Evolutionary conservation across 1,284 basidiomycete species (phyloP).

Genomic region (Cryptococcus sp.): DNA sequence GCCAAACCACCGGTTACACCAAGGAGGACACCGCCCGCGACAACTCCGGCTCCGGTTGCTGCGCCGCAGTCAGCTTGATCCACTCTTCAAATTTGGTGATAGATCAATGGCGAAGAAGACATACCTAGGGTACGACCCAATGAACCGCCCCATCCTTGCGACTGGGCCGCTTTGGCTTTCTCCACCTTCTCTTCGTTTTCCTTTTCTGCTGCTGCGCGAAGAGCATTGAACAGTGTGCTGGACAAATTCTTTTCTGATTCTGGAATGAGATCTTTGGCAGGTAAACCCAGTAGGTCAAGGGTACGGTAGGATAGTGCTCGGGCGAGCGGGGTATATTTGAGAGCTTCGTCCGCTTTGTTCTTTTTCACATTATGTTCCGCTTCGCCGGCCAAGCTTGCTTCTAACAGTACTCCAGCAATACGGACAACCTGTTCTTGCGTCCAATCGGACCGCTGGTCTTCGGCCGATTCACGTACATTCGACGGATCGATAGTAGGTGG

Average conservation of each 20-base stretch:
- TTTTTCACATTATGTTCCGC: slow-evolving; percentile 16
- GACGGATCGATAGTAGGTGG: slow-evolving; percentile 33
- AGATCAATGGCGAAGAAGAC: slow-evolving; percentile 4
- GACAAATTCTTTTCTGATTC: slow-evolving; percentile 50
- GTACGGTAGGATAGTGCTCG: slow-evolving; percentile 48
- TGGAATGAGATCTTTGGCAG: slow-evolving; percentile 34
- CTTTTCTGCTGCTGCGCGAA: slow-evolving; percentile 34
- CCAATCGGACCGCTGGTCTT: slow-evolving; percentile 35
- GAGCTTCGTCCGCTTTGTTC: slow-evolving; percentile 22
- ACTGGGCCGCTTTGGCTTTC: slow-evolving; percentile 45
- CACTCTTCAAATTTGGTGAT: not conserved
- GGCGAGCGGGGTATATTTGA: slow-evolving; percentile 50
- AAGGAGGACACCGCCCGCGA: slow-evolving; percentile 54
- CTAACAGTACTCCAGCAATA: slow-evolving; percentile 38
- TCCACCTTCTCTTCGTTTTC: slow-evolving; percentile 46
- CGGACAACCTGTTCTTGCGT: slow-evolving; percentile 23
- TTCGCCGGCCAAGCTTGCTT: slow-evolving; percentile 38
- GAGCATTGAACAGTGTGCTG: slow-evolving; percentile 51
- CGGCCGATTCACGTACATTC: slow-evolving; percentile 30
- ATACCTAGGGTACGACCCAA: slow-evolving; percentile 51
- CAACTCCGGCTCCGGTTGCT: slow-evolving; percentile 57
- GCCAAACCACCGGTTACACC: slow-evolving; percentile 60
- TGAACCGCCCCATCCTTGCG: slow-evolving; percentile 55
- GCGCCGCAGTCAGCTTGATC: not conserved
- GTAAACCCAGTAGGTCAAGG: slow-evolving; percentile 45